Conservation (phyloP, 768 basidiomycete species). For the Paxillus involutus region DNA sequence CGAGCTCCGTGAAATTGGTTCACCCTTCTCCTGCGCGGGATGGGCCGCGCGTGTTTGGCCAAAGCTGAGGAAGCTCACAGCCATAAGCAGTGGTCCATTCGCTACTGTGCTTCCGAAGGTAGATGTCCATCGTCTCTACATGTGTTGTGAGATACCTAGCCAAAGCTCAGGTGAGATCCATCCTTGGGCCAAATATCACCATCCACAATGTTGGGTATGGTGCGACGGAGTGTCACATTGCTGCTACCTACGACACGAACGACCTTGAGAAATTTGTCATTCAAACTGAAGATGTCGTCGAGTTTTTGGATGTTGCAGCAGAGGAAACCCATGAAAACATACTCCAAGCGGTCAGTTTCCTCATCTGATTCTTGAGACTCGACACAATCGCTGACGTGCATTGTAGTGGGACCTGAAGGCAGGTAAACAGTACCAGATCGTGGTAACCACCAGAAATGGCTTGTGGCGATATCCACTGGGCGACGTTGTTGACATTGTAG, state of each 20-base stretch:
- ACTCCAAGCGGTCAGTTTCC: slow-evolving; percentile 12
- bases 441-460: slow-evolving; percentile 7
- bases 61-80: slow-evolving; percentile 1
- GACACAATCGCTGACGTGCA: neutral
- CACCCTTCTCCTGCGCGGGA: slow-evolving; percentile 10
- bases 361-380: neutral
- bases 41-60: slow-evolving; percentile 18
- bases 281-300: slow-evolving; percentile 2
- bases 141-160: neutral
- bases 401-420: slow-evolving; percentile 4
- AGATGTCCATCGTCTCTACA: neutral
- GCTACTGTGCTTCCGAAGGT: slow-evolving; percentile 13
- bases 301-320: slow-evolving; percentile 17
- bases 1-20: slow-evolving; percentile 14
- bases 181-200: slow-evolving; percentile 2
- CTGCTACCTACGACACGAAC: neutral
- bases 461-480: slow-evolving; percentile 8
- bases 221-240: neutral
- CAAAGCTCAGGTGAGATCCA: slow-evolving; percentile 8
- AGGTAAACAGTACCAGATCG: slow-evolving; percentile 4
- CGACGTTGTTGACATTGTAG: slow-evolving; percentile 6
- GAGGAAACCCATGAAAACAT: slow-evolving; percentile 14
- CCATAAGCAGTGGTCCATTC: slow-evolving; percentile 15
- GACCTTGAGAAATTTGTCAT: slow-evolving; percentile 6
- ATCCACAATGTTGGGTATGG: slow-evolving; percentile 1